A percentile compares a stretch with the other conserved stretches of the same genome.
Conservation (phyloP, 2,329 filamentous ascomycete genomes). For the Curvularia spicifera region DNA sequence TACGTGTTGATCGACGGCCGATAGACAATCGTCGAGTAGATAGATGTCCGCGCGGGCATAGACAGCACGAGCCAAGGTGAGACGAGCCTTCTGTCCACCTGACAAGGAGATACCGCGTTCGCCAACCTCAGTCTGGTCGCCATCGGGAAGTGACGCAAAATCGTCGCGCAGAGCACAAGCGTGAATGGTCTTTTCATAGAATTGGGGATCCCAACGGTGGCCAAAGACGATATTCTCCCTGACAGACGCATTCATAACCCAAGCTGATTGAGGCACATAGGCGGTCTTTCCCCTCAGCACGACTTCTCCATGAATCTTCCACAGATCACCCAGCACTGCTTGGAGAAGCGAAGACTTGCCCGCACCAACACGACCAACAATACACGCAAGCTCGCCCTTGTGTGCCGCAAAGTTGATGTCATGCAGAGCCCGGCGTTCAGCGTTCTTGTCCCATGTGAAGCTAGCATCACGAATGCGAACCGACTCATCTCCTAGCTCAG, state of each 20-base stretch:
- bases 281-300: constrained; percentile 81
- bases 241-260: constrained; percentile 98
- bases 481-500: constrained; percentile 82
- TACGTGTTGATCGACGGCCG: constrained; percentile 97
- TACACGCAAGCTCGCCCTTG: constrained; percentile 91
- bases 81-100: constrained; percentile 92
- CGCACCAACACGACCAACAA: constrained; percentile 91
- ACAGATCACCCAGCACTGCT: constrained; percentile 86
- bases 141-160: constrained; percentile 89
- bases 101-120: constrained; percentile 96
- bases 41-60: constrained; percentile 98
- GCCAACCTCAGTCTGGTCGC: constrained; percentile 94
- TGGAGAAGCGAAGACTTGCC: constrained; percentile 95
- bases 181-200: constrained; percentile 91
- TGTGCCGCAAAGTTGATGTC: constrained; percentile 87
- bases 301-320: constrained; percentile 85
- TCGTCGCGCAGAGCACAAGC: constrained; percentile 92
- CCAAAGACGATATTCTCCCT: constrained; percentile 98
- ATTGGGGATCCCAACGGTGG: constrained; percentile 88
- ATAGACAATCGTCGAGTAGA: constrained; percentile 90
- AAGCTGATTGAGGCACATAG: constrained; percentile 90
- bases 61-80: constrained; percentile 90
- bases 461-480: constrained; percentile 82
- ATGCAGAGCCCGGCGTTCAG: constrained; percentile 70
- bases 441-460: constrained; percentile 93